Percentiles rank a stretch among this genome's conserved stretches.
Evolutionary conservation across 1,139 yeast species (phyloP).

Genomic region (Zygosaccharomyces pseudobailii): DNA sequence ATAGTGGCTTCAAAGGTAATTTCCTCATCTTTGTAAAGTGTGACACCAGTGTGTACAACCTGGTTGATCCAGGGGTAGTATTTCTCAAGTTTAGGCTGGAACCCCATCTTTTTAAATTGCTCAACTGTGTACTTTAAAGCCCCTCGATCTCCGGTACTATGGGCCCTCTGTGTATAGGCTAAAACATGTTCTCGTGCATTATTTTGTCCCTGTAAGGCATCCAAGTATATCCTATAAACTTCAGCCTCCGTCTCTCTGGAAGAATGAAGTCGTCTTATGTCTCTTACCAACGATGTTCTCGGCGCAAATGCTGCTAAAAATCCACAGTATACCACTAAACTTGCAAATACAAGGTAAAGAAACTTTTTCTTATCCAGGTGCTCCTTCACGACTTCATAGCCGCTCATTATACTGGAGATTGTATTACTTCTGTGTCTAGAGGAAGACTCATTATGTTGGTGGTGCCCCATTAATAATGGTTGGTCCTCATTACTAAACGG

Average conservation of each 20-base stretch:
- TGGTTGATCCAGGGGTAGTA: slow-evolving; percentile 54
- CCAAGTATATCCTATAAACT: slow-evolving; percentile 47
- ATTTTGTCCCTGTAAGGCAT: slow-evolving; percentile 33
- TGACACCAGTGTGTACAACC: slow-evolving; percentile 47
- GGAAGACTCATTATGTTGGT: slow-evolving; percentile 2
- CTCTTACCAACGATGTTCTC: slow-evolving; percentile 79
- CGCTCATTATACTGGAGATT: slow-evolving; percentile 28
- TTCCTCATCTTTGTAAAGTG: slow-evolving; percentile 37
- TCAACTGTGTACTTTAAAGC: slow-evolving; percentile 41
- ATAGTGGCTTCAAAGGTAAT: slow-evolving; percentile 56
- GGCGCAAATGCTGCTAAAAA: slow-evolving; percentile 77
- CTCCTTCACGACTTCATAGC: slow-evolving; percentile 45
- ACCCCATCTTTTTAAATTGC: slow-evolving; percentile 43
- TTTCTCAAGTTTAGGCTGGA: slow-evolving; percentile 48
- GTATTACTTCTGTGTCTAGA: slow-evolving; percentile 29
- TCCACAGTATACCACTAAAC: slow-evolving; percentile 36
- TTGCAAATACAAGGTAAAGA: slow-evolving; percentile 39
- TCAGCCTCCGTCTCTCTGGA: slow-evolving; percentile 60
- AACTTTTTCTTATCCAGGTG: slow-evolving; percentile 50
- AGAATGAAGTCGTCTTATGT: slow-evolving; percentile 70
- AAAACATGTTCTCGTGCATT: slow-evolving; percentile 38
- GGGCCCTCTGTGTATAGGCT: slow-evolving; percentile 37
- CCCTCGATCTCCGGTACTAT: slow-evolving; percentile 42
- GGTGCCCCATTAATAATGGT: neutral
- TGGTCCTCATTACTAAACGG: slow-evolving; percentile 3